Evolutionary conservation across 805 yeast species (phyloP), one percentile per base, ranked within the genome.

Genomic region (Wickerhamiella lipophila): DNA sequence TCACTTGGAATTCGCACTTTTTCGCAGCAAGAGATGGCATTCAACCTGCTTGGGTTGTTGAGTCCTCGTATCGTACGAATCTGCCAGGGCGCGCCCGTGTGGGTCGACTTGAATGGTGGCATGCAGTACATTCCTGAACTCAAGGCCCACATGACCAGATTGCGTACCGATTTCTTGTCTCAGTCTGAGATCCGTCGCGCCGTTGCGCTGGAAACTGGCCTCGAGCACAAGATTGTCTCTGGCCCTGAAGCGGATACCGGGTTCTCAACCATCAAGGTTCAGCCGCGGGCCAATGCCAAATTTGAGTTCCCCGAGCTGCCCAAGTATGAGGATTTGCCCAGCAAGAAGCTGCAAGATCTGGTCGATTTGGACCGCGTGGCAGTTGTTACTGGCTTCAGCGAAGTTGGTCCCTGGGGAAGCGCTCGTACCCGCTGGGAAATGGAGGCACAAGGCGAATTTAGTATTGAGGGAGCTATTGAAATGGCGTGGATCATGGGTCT

Each of bases 401-500:
- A 92, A 71, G 97, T 92, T 58, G 94, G 96, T 64, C 98, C 98
- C 62, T 94, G 96, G 95, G 98, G 98, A 77, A 87, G 88, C 66
- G 71, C 98, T 34, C 83, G 97, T 76, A 92, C 98, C 50, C 79
- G 98, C 75, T 92, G 98, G 98, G 97, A 92, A 70, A 92, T 92
- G 95, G 98, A 92, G 72, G 85, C 96, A 42, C 58, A 67, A 53
- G 98, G 98, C 61, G 86, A 83, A 64, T 92, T 92, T 70, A 88
- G 96, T 8, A 72, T 92, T 59, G 98, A 92, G 70, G 98, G 98
- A 63, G 83, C 96, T 63, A 82, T 92, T 64, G 98, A 92, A 72
- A 88, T 92, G 95, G 97, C 99, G 45, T 92, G 97, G 96, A 88
- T 92, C 60, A 92, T 92, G 97, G 96, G 96, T 58, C 76, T 83